Conservation (phyloP, 2,329 filamentous ascomycete genomes). For the Fusarium temperatum region DNA sequence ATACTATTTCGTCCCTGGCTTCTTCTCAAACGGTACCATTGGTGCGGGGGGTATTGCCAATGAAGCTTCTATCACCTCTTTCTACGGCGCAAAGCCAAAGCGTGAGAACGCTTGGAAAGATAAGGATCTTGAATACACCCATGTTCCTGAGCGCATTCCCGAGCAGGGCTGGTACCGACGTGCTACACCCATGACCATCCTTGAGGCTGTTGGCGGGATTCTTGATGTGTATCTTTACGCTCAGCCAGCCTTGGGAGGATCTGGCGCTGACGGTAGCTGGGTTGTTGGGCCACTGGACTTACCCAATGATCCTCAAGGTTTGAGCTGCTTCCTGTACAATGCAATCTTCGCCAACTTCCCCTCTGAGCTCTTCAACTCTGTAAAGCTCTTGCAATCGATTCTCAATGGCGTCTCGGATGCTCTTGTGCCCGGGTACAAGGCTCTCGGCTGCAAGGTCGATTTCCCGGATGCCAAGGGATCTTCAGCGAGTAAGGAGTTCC, state of each 20-base stretch:
- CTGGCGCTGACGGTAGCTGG: slow-evolving; percentile 14
- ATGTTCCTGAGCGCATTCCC: slow-evolving; percentile 22
- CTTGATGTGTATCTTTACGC: slow-evolving; percentile 25
- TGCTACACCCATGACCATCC: slow-evolving; percentile 19
- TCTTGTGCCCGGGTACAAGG: slow-evolving; percentile 12
- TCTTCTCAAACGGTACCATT: slow-evolving; percentile 28
- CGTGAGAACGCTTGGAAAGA: slow-evolving; percentile 18
- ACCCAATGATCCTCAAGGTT: slow-evolving; percentile 1
- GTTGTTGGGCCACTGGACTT: not conserved
- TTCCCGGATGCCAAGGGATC: slow-evolving; percentile 20
- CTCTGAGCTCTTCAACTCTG: slow-evolving; percentile 9
- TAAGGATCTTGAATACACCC: slow-evolving; percentile 12
- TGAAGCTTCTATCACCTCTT: slow-evolving; percentile 23
- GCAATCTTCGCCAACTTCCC: slow-evolving; percentile 21
- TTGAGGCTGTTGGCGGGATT: slow-evolving; percentile 13
- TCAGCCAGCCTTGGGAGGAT: slow-evolving; percentile 4
- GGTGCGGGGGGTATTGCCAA: slow-evolving; percentile 22
- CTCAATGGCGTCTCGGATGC: not conserved
- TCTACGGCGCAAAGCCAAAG: slow-evolving; percentile 19
- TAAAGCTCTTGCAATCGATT: slow-evolving; percentile 1
- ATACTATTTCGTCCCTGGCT: slow-evolving; percentile 25
- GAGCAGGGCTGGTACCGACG: slow-evolving; percentile 27
- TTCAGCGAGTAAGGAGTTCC: not conserved
- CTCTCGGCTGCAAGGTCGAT: slow-evolving; percentile 16
- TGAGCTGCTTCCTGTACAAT: slow-evolving; percentile 23